Conservation (phyloP, 1,139 yeast genomes). For the Pichia terricola region DNA sequence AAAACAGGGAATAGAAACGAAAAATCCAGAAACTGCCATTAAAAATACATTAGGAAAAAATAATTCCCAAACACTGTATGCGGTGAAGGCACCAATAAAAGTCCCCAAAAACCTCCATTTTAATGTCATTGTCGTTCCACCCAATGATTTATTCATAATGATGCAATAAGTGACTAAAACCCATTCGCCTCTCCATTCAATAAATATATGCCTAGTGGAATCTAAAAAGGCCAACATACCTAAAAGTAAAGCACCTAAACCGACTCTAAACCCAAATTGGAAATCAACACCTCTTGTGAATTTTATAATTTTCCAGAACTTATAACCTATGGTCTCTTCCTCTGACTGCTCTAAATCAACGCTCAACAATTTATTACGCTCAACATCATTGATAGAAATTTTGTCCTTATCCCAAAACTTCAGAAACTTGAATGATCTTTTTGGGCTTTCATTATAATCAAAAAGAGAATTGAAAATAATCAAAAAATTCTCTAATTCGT, state of each 20-base stretch:
- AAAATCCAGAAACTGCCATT: conserved; percentile 48
- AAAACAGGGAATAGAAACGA: conserved; percentile 56
- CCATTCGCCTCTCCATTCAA: conserved; percentile 78
- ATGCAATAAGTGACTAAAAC: conserved; percentile 70
- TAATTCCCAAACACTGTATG: conserved; percentile 48
- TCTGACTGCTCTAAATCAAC: conserved; percentile 1
- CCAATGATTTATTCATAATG: conserved; percentile 80
- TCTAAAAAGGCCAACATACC: conserved; percentile 63
- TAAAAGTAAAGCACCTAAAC: conserved; percentile 61
- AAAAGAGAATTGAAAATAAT: conserved; percentile 31
- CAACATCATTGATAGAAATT: conserved; percentile 1
- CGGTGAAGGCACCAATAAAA: conserved; percentile 56
- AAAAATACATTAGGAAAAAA: conserved; percentile 50
- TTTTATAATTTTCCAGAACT: conserved; percentile 36
- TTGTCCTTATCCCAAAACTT: conserved; percentile 33
- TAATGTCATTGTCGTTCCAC: conserved; percentile 75
- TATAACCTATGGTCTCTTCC: conserved; percentile 11
- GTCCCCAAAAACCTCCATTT: conserved; percentile 74
- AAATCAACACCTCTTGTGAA: conserved; percentile 52
- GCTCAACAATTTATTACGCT: conserved; percentile 4
- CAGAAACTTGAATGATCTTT: conserved; percentile 43
- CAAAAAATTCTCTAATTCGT: conserved; percentile 44
- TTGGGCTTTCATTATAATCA: conserved; percentile 8
- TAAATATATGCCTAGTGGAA: conserved; percentile 42
- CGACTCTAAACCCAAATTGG: conserved; percentile 73